These are phyloP conservation scores for Helicocarpus griseus DNA, from an alignment of 2,329 filamentous ascomycete genomes.

Conservation along the genomic window DNA sequence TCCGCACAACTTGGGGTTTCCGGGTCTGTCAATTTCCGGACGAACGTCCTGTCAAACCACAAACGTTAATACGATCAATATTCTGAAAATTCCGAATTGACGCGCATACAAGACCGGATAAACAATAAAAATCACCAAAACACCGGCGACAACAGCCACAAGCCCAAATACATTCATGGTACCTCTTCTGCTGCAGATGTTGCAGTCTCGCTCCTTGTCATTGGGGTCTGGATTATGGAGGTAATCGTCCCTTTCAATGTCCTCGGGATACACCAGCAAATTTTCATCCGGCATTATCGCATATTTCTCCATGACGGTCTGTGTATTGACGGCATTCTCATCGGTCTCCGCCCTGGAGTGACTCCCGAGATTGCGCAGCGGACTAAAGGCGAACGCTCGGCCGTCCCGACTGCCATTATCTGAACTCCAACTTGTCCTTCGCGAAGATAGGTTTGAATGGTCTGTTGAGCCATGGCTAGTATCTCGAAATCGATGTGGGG, in stretches of 20 bases:
- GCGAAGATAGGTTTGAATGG: slow-evolving; percentile 45
- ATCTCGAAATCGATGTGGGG: not conserved
- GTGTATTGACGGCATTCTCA: slow-evolving; percentile 57
- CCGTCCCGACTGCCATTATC: slow-evolving; percentile 46
- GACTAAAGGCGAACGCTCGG: slow-evolving; percentile 40
- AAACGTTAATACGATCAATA: not conserved
- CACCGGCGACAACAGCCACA: slow-evolving; percentile 48
- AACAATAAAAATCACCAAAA: slow-evolving; percentile 57
- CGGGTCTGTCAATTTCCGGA: slow-evolving; percentile 35
- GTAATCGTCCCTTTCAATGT: slow-evolving; percentile 64
- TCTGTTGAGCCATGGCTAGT: slow-evolving; percentile 13
- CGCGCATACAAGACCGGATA: slow-evolving; percentile 57
- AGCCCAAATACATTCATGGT: slow-evolving; percentile 56
- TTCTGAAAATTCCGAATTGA: no score
- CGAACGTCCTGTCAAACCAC: slow-evolving; percentile 43
- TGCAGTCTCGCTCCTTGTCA: slow-evolving; percentile 52
- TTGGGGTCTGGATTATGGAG: slow-evolving; percentile 60
- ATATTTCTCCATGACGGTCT: slow-evolving; percentile 65
- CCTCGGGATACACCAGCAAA: slow-evolving; percentile 58
- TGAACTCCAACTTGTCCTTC: slow-evolving; percentile 57
- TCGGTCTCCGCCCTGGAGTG: slow-evolving; percentile 54
- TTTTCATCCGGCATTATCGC: slow-evolving; percentile 61
- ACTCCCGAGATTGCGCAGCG: slow-evolving; percentile 51
- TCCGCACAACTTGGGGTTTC: slow-evolving; percentile 22
- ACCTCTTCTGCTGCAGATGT: slow-evolving; percentile 56